phyloP scores from a whole-genome alignment of 2,329 filamentous ascomycete species.

The Fusarium pseudocircinatum region DNA sequence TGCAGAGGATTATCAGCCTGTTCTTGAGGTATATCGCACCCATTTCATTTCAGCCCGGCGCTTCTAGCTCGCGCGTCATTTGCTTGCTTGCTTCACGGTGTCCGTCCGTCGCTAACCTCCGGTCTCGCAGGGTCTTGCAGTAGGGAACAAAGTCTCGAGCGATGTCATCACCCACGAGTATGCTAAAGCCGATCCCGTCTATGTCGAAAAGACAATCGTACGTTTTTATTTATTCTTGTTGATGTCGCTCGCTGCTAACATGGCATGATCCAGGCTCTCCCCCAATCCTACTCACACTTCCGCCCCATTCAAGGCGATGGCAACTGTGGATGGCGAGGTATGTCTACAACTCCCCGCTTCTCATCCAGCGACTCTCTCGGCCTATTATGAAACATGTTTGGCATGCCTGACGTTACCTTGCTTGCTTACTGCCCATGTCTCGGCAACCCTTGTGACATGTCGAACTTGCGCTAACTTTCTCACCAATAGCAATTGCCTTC shows the following conservation, averaged over 20 bases:
- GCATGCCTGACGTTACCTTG: constrained; percentile 21
- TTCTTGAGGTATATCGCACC: constrained; percentile 59
- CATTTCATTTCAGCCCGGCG: neutral
- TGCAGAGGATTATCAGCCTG: constrained; percentile 66
- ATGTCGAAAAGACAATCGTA: constrained; percentile 88
- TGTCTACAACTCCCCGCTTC: constrained; percentile 49
- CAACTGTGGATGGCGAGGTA: constrained; percentile 98
- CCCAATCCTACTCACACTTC: constrained; percentile 86
- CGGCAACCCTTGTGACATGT: constrained; percentile 11
- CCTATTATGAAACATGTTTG: constrained; percentile 8
- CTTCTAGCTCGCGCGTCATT: constrained; percentile 13
- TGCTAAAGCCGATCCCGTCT: constrained; percentile 85
- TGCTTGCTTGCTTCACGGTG: neutral
- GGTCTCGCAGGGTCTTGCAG: constrained; percentile 76
- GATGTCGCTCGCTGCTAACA: constrained; percentile 23
- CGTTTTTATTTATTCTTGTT: constrained; percentile 49
- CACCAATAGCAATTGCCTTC: constrained; percentile 80
- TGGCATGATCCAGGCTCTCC: constrained; percentile 69
- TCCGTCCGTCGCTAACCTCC: constrained; percentile 23
- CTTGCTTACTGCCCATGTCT: constrained; percentile 31
- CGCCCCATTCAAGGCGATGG: constrained; percentile 91
- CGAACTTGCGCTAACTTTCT: constrained; percentile 24
- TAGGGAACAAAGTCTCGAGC: constrained; percentile 81
- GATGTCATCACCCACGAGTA: constrained; percentile 85
- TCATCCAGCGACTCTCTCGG: constrained; percentile 1